Evolutionary conservation across 2,329 filamentous ascomycete species (phyloP).

Genomic region (Microcera coccophila): DNA sequence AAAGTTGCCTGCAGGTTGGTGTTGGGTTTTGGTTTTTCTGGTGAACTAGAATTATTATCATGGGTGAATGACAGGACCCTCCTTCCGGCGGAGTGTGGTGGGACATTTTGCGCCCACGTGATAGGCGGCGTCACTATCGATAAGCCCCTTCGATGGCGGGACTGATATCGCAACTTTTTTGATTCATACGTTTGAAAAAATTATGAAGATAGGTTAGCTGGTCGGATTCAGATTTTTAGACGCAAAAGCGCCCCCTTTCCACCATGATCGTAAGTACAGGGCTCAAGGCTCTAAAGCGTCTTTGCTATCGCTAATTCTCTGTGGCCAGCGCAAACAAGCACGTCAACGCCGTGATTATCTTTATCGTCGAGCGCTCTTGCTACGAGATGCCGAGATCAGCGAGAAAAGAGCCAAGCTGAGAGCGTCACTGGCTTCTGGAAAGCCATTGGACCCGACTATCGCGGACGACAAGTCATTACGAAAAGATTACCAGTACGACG

Average conservation of each 20-base stretch:
- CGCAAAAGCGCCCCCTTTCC: neutral
- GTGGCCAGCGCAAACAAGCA: constrained; percentile 41
- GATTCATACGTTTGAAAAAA: constrained; percentile 11
- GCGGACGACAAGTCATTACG: constrained; percentile 82
- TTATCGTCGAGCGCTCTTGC: constrained; percentile 80
- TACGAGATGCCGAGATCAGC: constrained; percentile 87
- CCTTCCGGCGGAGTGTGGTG: constrained; percentile 32
- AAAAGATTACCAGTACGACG: constrained; percentile 90
- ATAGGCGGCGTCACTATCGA: constrained; percentile 33
- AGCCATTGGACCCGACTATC: constrained; percentile 74
- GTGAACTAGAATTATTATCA: constrained; percentile 27
- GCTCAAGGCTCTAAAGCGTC: neutral
- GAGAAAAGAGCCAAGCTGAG: constrained; percentile 87
- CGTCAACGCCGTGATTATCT: constrained; percentile 57
- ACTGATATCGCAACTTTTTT: constrained; percentile 32
- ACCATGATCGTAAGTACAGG: constrained; percentile 37
- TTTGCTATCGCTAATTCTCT: constrained; percentile 18
- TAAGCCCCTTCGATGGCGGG: constrained; percentile 17
- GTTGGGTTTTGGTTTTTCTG: constrained; percentile 23
- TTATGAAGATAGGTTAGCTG: neutral
- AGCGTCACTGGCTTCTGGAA: constrained; percentile 81
- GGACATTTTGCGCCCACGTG: constrained; percentile 41
- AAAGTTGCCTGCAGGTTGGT: constrained; percentile 10
- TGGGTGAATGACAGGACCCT: constrained; percentile 23
- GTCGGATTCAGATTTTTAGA: too few species aligned